Base-by-base conservation (phyloP, 805 yeast genomes). In the Wickerhamiella sergipiensis region DNA sequence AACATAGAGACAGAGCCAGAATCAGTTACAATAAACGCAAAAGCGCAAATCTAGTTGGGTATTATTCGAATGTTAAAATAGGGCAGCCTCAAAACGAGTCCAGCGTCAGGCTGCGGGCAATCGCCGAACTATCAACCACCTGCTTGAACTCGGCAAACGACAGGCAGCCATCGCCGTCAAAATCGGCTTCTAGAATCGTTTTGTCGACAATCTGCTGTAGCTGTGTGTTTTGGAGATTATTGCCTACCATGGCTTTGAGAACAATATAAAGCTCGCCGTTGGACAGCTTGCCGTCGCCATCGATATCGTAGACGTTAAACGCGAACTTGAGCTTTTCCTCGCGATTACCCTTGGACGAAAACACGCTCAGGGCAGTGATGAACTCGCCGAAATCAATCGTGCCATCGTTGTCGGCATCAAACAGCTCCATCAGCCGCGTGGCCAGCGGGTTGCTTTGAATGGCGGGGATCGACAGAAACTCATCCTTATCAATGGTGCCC, bases 161-260 rank as follows among this genome's bases (percentile, higher is more conserved):
- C 54, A 92, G 69, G 58, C 76, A 79, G 0, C 95, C 95, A 61
- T 88, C 96, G 1, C 90, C 89, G 59, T 89, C 95, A 26, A 65
- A 60, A 62, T 89, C 97, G 48, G 87, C 89, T 64, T 90, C 97
- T 80, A 87, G 79, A 57, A 94, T 88, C 0, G 98, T 88, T 66
- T 94, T 81, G 65, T 92, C 97, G n/a, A 90, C 97, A 49, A 92
- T 78, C 67, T 94, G 97, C 65, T 92, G 99, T 51, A 92, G 73
- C 61, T 92, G 95, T 24, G 78, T 79, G 53, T 85, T 95, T 55
- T 80, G 83, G 52, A 94, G 69, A 61, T 92, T 88, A 58, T 80
- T 82, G 1, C 97, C 98, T 24, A 94, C 98, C 98, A 92, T 92
- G 78, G 86, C 85, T 67, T 92, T 85, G 69, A 92, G 72, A 42